Base-by-base conservation (phyloP, 1,139 yeast genomes). In the Pichia sp. region DNA sequence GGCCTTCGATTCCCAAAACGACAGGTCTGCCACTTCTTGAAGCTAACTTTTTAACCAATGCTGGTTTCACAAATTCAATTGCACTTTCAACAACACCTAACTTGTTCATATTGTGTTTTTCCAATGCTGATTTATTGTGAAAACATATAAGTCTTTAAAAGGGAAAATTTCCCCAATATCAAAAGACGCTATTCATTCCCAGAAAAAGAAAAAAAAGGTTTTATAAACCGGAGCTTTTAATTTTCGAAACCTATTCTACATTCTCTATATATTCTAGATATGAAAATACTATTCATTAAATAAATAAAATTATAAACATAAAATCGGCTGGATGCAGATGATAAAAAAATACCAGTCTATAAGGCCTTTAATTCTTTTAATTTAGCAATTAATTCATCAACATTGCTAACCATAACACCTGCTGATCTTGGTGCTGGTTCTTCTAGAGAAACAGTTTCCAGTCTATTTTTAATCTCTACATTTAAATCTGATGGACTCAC, bases 341-440 rank as follows among this genome's bases (percentile, higher is more conserved):
- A 18, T 18, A 18, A 18, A 9, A 28, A 27, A 3, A 4, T 36
- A 26, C 8, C 9, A 26, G 6, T 37, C 45, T 53, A 62, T 36
- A 62, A 53, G 25, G 65, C 83, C 61, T 80, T 80, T 42, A 70
- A 69, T 46, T 85, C 92, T 71, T 87, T 87, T 66, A 92, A 76
- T 66, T 87, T 87, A 51, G 75, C 66, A 51, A 92, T 70, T 62
- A 92, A 75, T 68, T 88, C 96, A 62, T 88, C 97, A 43, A 88
- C 96, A 47, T 76, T 71, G 28, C 71, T 79, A 31, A 92, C 95
- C 69, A 78, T 86, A 56, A 84, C 69, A 64, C 97, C 97, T 7
- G 95, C 84, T 53, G 76, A 68, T 69, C 97, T 83, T 44, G 76
- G 74, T 31, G 92, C 81, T 31, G 98, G 98, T 64, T 92, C 97